Evolutionary conservation across 2,329 filamentous ascomycete genomes (phyloP).

Genomic region (Cercospora zeina): DNA sequence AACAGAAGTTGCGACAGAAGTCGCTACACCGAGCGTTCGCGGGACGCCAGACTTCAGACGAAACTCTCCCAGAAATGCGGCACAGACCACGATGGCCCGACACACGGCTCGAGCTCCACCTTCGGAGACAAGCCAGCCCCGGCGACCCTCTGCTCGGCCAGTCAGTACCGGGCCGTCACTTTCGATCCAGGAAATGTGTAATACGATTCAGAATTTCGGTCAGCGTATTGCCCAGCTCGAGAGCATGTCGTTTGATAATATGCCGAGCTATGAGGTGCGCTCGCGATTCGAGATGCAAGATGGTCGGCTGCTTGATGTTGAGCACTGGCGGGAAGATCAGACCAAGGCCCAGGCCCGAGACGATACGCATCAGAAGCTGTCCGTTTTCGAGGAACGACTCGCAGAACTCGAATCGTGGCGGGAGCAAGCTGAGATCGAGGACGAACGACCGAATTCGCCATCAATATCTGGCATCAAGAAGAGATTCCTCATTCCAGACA

Average conservation of each 20-base stretch:
- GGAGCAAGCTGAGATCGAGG: constrained; percentile 26
- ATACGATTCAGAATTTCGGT: constrained; percentile 53
- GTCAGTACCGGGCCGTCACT: constrained; percentile 26
- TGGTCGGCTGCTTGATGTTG: constrained; percentile 67
- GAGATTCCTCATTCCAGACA: constrained; percentile 39
- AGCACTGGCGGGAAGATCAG: constrained; percentile 50
- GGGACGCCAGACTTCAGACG: constrained; percentile 44
- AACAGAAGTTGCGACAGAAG: constrained; percentile 50
- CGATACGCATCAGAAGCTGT: constrained; percentile 41
- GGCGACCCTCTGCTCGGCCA: constrained; percentile 13
- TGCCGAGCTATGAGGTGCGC: constrained; percentile 67
- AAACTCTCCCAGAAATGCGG: constrained; percentile 11
- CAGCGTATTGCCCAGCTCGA: constrained; percentile 69
- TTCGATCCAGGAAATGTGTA: constrained; percentile 51
- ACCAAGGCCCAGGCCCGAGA: constrained; percentile 37
- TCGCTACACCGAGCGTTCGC: constrained; percentile 49
- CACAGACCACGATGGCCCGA: constrained; percentile 9
- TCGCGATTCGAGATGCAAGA: constrained; percentile 68
- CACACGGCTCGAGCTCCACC: constrained; percentile 7
- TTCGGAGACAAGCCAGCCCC: constrained; percentile 14
- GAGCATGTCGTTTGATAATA: constrained; percentile 66
- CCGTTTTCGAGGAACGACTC: constrained; percentile 59
- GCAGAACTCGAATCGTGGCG: constrained; percentile 63
- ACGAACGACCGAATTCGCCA: constrained; percentile 39
- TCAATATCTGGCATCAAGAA: constrained; percentile 36